These are phyloP conservation scores for Metschnikowia colocasiae DNA, from an alignment of 805 yeast species.

Conservation along the genomic window DNA sequence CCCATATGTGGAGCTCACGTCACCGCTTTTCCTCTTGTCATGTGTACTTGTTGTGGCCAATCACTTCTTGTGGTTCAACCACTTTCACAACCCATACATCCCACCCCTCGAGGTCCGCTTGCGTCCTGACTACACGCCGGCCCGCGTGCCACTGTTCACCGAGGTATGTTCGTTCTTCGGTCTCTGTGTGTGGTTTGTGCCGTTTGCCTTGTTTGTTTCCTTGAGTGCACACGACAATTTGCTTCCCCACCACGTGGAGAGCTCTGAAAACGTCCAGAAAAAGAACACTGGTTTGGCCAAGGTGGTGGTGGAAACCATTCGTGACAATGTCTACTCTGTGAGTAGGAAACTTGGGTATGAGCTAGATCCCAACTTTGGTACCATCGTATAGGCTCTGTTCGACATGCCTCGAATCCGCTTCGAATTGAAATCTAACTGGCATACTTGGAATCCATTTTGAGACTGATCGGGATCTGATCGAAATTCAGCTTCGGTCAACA, in stretches of 20 bases:
- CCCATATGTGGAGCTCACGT: slow-evolving; percentile 75
- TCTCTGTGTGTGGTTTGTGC: slow-evolving; percentile 87
- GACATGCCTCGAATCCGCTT: not conserved
- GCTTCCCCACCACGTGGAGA: slow-evolving; percentile 54
- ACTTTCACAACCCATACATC: slow-evolving; percentile 68
- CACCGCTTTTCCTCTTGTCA: slow-evolving; percentile 66
- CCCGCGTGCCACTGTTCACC: slow-evolving; percentile 72
- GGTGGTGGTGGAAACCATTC: slow-evolving; percentile 51
- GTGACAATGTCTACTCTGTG: slow-evolving; percentile 44
- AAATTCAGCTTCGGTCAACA: too few species aligned
- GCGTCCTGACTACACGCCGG: slow-evolving; percentile 56
- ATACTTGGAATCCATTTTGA: too few species aligned
- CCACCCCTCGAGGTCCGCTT: slow-evolving; percentile 66
- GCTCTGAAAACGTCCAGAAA: slow-evolving; percentile 23
- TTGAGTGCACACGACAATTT: slow-evolving; percentile 88
- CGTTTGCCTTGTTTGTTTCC: slow-evolving; percentile 87
- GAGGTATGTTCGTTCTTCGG: slow-evolving; percentile 97
- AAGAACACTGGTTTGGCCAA: slow-evolving; percentile 59
- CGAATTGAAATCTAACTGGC: too few species aligned
- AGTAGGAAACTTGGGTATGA: slow-evolving; percentile 64
- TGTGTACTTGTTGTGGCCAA: slow-evolving; percentile 71
- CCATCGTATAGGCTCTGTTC: slow-evolving; percentile 33
- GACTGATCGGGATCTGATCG: too few species aligned
- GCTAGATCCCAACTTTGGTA: slow-evolving; percentile 53
- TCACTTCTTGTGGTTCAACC: slow-evolving; percentile 86